Evolutionary conservation across 1,139 yeast species (phyloP).

Genomic region (Candida glucosophila): DNA sequence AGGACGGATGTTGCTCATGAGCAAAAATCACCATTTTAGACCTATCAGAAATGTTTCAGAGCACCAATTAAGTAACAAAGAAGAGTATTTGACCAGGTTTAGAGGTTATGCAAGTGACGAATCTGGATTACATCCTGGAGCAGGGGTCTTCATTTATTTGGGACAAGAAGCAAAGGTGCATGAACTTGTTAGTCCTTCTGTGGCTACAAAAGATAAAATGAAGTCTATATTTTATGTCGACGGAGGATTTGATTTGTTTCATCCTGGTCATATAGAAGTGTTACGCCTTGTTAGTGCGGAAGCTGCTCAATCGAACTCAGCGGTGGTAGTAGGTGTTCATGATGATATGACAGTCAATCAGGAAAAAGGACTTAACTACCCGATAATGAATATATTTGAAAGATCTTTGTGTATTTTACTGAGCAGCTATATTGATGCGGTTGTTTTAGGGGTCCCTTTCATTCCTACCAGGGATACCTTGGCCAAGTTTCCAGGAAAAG

Average conservation of each 20-base stretch:
- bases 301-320: constrained; percentile 28
- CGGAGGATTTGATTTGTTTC: constrained; percentile 88
- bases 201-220: constrained; percentile 12
- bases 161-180: constrained; percentile 14
- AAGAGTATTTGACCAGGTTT: constrained; percentile 30
- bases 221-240: constrained; percentile 49
- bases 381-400: constrained; percentile 83
- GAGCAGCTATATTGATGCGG: constrained; percentile 75
- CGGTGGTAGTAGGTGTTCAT: constrained; percentile 63
- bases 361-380: constrained; percentile 60
- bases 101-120: constrained; percentile 54
- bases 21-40: constrained; percentile 49
- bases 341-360: constrained; percentile 52
- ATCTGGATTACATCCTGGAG: constrained; percentile 54
- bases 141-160: constrained; percentile 47
- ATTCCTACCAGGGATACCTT: constrained; percentile 36
- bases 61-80: constrained; percentile 25
- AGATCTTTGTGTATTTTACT: constrained; percentile 82
- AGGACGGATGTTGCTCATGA: constrained; percentile 71
- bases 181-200: constrained; percentile 30
- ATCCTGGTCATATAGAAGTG: constrained; percentile 85
- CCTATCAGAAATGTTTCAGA: constrained; percentile 12
- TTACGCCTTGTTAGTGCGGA: constrained; percentile 37
- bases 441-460: constrained; percentile 63
- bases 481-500: constrained; percentile 25